phyloP scores from a whole-genome alignment of 139 green algal genomes.

The Chlamydomonas sp. region DNA sequence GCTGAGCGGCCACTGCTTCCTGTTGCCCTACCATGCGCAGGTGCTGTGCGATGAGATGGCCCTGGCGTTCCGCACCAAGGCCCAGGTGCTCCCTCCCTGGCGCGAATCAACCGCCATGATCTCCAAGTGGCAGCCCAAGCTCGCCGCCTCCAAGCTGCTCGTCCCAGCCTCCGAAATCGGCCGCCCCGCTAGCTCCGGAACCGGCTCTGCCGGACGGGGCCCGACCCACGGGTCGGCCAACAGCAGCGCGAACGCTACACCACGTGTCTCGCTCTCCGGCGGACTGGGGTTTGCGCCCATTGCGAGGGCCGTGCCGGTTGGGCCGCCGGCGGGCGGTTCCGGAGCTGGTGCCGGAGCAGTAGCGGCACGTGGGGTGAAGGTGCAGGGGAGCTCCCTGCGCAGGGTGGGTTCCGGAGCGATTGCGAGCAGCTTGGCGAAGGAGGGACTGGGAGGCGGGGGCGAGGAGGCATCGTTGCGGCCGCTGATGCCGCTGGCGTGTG shows the following conservation, averaged over 20 bases:
- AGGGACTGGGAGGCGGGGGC: no score
- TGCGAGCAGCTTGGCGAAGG: background rate
- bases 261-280: constrained; percentile 19
- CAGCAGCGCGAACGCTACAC: constrained; percentile 8
- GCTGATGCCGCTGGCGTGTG: no score
- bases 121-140: constrained; percentile 63
- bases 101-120: constrained; percentile 61
- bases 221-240: background rate
- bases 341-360: no score
- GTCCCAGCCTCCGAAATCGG: background rate
- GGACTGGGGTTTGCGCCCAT: background rate
- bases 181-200: background rate
- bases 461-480: no score
- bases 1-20: background rate
- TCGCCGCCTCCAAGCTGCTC: background rate
- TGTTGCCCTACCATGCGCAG: constrained; percentile 40
- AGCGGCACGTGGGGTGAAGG: background rate
- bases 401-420: background rate
- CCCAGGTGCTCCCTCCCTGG: constrained; percentile 69
- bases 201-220: background rate
- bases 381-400: background rate
- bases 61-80: constrained; percentile 48
- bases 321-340: no score
- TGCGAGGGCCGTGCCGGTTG: no score
- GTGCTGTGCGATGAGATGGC: constrained; percentile 67